A percentile compares a stretch with the other conserved stretches of the same genome.
Evolutionary conservation across 2,329 filamentous ascomycete species (phyloP).

Genomic region (Akanthomyces dipterigenus): DNA sequence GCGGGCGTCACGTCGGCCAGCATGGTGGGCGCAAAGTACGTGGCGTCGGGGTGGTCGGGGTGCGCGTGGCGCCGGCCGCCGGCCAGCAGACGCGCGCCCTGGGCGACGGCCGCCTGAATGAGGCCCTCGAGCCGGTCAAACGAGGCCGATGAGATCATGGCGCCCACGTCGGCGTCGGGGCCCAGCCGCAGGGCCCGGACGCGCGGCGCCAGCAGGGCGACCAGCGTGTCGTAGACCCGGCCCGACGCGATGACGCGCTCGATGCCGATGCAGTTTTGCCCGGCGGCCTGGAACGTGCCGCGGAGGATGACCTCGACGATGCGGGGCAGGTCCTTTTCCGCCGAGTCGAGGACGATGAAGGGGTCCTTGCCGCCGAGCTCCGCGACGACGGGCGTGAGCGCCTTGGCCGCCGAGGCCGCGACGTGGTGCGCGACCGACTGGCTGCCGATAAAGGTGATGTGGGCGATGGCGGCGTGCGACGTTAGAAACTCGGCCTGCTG

Average conservation of each 20-base stretch:
- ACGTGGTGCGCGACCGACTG: conserved; percentile 81
- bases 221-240: conserved; percentile 65
- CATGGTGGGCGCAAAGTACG: conserved; percentile 90
- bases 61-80: conserved; percentile 70
- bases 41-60: conserved; percentile 66
- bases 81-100: conserved; percentile 73
- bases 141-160: conserved; percentile 73
- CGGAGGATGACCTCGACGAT: conserved; percentile 81
- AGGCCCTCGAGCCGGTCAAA: conserved; percentile 73
- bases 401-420: conserved; percentile 75
- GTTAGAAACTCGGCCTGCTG: conserved; percentile 74
- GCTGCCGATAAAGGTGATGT: conserved; percentile 95
- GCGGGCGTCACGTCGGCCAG: conserved; percentile 78
- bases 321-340: conserved; percentile 56
- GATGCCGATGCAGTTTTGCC: conserved; percentile 96
- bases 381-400: conserved; percentile 79
- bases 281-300: conserved; percentile 89
- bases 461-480: conserved; percentile 73
- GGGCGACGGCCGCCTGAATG: conserved; percentile 66
- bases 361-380: conserved; percentile 96
- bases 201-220: conserved; percentile 63
- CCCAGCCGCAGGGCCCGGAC: conserved; percentile 72
- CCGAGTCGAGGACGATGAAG: conserved; percentile 79
- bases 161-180: conserved; percentile 74
- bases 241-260: conserved; percentile 83